Base-by-base conservation (phyloP, 208 protist species). In the Naegleria lovaniensis region DNA sequence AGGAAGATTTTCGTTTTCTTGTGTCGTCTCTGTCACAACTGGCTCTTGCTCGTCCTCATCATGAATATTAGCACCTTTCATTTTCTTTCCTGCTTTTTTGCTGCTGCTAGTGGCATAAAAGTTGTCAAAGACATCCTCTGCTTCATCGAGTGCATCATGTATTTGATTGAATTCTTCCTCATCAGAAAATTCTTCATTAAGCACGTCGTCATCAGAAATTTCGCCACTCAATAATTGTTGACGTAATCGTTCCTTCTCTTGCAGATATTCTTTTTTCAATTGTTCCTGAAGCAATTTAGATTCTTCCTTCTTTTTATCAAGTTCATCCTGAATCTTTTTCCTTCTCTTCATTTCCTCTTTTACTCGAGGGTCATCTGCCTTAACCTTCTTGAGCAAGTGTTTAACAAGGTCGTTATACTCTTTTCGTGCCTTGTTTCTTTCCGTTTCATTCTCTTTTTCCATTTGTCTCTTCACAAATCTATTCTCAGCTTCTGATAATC, bases 381-480 rank as follows among this genome's bases (percentile, higher is more conserved):
- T 88, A 0, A 88, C 16, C 4, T 40, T 40, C 19, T 33, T 33
- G 5, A 88, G 0, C 22, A 88, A 52, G 6, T 88, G n/a, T 19
- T 58, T 51, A 16, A 88, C 16, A 25, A 29, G 29, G 9, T 58
- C 43, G 29, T 88, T 58, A 39, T 40, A 88, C 58, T 88, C 29
- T n/a, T 58, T 51, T 58, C 40, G 51, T 29, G 39, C 85, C 11
- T 52, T 22, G 39, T 58, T 58, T 22, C 85, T 29, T 39, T 40
- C 33, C n/a, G 6, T 16, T 88, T 88, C 85, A 88, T 88, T 88
- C 38, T 88, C 85, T 43, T 88, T 51, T 15, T 88, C 85, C 4
- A 88, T 58, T 25, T 58, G 9, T 88, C 85, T 51, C 13, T n/a
- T 52, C 6, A 58, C 33, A 58, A 11, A 58, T 38, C 85, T 88